These are phyloP conservation scores for Saccharomyces paradoxus DNA, from an alignment of 805 yeast species.

Conservation along the genomic window DNA sequence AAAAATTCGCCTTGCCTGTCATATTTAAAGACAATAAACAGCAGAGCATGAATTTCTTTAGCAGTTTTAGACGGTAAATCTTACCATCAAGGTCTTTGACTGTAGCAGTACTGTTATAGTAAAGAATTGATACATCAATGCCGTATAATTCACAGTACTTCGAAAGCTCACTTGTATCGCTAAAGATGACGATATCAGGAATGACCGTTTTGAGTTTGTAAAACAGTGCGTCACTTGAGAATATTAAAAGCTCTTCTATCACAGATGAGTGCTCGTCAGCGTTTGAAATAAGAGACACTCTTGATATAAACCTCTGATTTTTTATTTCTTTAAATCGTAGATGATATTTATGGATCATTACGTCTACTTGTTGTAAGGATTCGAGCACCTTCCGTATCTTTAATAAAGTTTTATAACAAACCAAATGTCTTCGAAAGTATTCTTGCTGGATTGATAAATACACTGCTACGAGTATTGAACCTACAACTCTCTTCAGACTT, in stretches of 20 bases:
- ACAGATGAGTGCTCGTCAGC: conserved; percentile 8
- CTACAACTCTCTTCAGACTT: conserved; percentile 4
- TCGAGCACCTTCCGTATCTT: conserved; percentile 9
- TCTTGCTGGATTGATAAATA: conserved; percentile 22
- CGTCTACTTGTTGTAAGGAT: conserved; percentile 19
- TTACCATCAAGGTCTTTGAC: conserved; percentile 24
- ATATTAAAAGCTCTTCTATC: conserved; percentile 28
- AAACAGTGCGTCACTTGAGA: conserved; percentile 26
- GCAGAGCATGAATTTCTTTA: conserved; percentile 39
- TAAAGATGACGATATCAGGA: conserved; percentile 22
- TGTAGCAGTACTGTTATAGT: conserved; percentile 15
- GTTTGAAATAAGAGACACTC: neutral
- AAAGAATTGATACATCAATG: conserved; percentile 27
- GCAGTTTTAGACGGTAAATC: conserved; percentile 30
- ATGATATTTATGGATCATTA: conserved; percentile 21
- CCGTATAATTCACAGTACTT: conserved; percentile 40
- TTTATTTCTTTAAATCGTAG: conserved; percentile 26
- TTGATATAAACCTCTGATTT: conserved; percentile 10
- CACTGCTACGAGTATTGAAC: conserved; percentile 9
- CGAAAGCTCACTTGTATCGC: conserved; percentile 30
- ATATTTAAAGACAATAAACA: conserved; percentile 32
- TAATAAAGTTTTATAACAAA: conserved; percentile 13
- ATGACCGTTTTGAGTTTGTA: conserved; percentile 23
- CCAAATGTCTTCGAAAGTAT: conserved; percentile 12
- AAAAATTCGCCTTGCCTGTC: neutral